These are phyloP conservation scores for Delonix regia DNA, from an alignment of 306 rosid genomes.

Conservation along the genomic window DNA sequence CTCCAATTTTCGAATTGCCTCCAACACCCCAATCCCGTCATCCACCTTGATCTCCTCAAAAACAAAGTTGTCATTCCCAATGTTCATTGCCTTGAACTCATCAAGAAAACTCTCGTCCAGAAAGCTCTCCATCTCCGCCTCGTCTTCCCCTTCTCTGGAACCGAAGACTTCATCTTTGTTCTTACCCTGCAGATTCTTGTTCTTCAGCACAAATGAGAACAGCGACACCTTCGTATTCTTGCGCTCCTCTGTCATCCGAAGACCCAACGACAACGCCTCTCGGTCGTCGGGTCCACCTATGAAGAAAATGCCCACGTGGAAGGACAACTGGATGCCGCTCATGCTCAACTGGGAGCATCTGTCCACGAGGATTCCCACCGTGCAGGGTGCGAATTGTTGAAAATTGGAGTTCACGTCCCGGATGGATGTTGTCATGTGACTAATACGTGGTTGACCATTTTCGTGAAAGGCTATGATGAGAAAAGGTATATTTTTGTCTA, in stretches of 20 bases:
- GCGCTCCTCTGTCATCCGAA: slow-evolving; percentile 44
- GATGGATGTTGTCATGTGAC: not conserved
- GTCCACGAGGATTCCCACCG: slow-evolving; percentile 65
- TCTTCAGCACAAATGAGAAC: slow-evolving; percentile 12
- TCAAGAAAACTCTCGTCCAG: slow-evolving; percentile 29
- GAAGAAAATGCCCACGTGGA: slow-evolving; percentile 40
- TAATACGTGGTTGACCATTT: not conserved
- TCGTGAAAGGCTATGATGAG: slow-evolving; percentile 54
- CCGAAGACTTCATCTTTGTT: not conserved
- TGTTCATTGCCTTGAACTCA: slow-evolving; percentile 36
- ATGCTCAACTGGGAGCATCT: not conserved
- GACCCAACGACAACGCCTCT: slow-evolving; percentile 52
- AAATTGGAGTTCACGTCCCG: slow-evolving; percentile 42
- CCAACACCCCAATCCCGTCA: slow-evolving; percentile 35
- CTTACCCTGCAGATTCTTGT: not conserved
- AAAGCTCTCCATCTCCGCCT: slow-evolving; percentile 19
- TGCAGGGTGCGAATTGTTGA: slow-evolving; percentile 36
- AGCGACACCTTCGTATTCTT: slow-evolving; percentile 27
- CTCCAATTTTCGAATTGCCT: slow-evolving; percentile 23
- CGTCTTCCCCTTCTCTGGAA: not conserved
- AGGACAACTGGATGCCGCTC: not conserved
- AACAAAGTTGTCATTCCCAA: not conserved
- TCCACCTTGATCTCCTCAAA: slow-evolving; percentile 46
- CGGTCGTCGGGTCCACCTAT: slow-evolving; percentile 60
- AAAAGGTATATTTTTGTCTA: slow-evolving; percentile 35